Evolutionary conservation across 2,329 filamentous ascomycete genomes (phyloP), one percentile per base, ranked within the genome.

Genomic region (Ambrosiella cleistominuta): DNA sequence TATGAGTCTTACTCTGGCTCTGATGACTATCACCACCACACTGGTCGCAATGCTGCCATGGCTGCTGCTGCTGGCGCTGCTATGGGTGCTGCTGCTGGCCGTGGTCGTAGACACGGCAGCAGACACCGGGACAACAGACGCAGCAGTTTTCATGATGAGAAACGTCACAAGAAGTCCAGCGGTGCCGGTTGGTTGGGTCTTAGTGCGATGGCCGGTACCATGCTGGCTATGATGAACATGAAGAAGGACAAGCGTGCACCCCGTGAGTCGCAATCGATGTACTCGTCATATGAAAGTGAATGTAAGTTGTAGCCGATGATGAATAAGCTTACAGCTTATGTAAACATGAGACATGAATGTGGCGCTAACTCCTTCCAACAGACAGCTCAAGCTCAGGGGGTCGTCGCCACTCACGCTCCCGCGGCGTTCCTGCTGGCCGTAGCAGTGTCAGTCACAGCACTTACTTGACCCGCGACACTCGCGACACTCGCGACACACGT

Each of bases 191-290:
- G 77, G 72, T 64, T 82, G 17, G 77, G 77, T 36, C 67, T 80
- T 27, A 76, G 73, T 49, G 75, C 75, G 27, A 71, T 71, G 15
- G 72, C 74, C 13, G 72, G 74, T n/a, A 76, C 76, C 3, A 63
- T 81, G 60, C 69, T 75, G 60, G 70, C 76, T 49, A 68, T 82
- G 59, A 72, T 82, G 62, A 79, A 79, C 61, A 65, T 81, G 51
- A 72, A 72, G 61, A 72, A 77, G 65, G 72, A 76, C 62, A 75
- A 75, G 68, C 72, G 64, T 65, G 70, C 44, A 62, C 66, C 51
- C 17, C 59, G 51, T 7, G 42, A 51, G 19, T 57, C 59, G 1
- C 37, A 60, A 15, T 11, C 56, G 9, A 55, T 57, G 37, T 57
- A 57, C 35, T 42, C 36, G 12, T 57, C 58, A 7, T 58, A 51